Evolutionary conservation across 2,329 filamentous ascomycete species (phyloP).

Genomic region (Alternaria angustiovoidea): DNA sequence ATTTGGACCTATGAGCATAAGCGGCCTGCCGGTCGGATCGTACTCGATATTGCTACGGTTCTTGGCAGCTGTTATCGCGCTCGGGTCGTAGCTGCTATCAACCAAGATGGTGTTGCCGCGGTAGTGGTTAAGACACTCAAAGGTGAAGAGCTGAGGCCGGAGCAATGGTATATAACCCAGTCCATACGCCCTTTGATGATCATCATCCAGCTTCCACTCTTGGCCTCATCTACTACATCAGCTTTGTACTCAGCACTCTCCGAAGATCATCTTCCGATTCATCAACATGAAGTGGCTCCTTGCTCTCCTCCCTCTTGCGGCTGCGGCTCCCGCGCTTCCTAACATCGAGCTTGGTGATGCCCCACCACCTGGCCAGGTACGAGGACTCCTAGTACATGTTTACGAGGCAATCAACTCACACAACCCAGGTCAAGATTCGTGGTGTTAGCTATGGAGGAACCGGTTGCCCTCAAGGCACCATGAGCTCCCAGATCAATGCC

Average conservation of each 20-base stretch:
- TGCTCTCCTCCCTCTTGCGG: constrained; percentile 45
- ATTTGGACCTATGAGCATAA: constrained; percentile 37
- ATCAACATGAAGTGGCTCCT: constrained; percentile 51
- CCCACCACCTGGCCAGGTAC: constrained; percentile 42
- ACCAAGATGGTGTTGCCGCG: constrained; percentile 24
- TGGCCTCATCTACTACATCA: constrained; percentile 30
- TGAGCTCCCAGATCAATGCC: constrained; percentile 54
- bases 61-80: constrained; percentile 42
- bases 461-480: constrained; percentile 57
- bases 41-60: constrained; percentile 42
- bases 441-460: constrained; percentile 58
- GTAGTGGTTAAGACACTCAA: constrained; percentile 15
- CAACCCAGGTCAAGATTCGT: constrained; percentile 52
- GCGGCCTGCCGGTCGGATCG: constrained; percentile 45
- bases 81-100: constrained; percentile 28
- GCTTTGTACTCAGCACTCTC: constrained; percentile 22
- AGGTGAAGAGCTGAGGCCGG: constrained; percentile 23
- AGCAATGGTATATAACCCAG: constrained; percentile 44
- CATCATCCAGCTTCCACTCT: constrained; percentile 41
- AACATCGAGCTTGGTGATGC: constrained; percentile 35
- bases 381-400: neutral
- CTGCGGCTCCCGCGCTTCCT: constrained; percentile 36
- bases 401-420: constrained; percentile 20
- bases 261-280: constrained; percentile 22
- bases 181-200: constrained; percentile 37